Conservation (phyloP, 2,329 filamentous ascomycete genomes). For the Trichoderma sp. region DNA sequence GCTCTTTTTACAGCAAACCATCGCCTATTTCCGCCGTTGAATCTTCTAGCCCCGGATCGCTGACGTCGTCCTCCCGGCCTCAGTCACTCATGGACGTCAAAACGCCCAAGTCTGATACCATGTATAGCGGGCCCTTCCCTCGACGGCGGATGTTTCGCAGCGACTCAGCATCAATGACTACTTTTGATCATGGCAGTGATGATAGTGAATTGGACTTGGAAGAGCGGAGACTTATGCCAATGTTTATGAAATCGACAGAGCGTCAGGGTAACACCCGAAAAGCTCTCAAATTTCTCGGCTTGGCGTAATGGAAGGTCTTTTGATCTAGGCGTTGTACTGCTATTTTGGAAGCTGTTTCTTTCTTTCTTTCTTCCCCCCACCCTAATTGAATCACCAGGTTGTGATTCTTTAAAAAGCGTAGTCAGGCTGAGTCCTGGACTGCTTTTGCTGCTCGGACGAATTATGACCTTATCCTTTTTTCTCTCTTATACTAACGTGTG, state of each 20-base stretch:
- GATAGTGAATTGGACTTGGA: constrained; percentile 51
- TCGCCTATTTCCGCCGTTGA: constrained; percentile 25
- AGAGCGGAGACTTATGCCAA: constrained; percentile 55
- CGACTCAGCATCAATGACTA: constrained; percentile 39
- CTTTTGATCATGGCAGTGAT: constrained; percentile 40
- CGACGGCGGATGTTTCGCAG: constrained; percentile 26
- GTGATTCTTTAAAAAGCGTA: neutral
- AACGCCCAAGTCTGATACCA: constrained; percentile 36
- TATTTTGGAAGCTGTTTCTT: neutral
- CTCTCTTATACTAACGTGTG: neutral
- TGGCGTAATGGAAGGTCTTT: constrained; percentile 30
- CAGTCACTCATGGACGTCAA: constrained; percentile 29
- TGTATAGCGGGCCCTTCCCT: constrained; percentile 35
- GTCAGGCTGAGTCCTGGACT: neutral
- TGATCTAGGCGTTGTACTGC: too few relatives aligned
- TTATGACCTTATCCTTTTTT: constrained; percentile 11
- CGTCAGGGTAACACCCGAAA: constrained; percentile 51
- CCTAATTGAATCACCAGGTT: neutral
- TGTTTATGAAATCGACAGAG: constrained; percentile 43
- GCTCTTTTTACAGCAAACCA: constrained; percentile 29
- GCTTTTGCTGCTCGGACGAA: neutral
- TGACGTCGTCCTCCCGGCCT: constrained; percentile 19
- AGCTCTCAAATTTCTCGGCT: constrained; percentile 56
- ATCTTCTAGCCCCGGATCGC: constrained; percentile 17
- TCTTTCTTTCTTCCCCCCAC: neutral